A percentile compares a stretch with the other conserved stretches of the same genome.
Conservation (phyloP, 2,329 filamentous ascomycete species). For the Xylariaceae sp. region DNA sequence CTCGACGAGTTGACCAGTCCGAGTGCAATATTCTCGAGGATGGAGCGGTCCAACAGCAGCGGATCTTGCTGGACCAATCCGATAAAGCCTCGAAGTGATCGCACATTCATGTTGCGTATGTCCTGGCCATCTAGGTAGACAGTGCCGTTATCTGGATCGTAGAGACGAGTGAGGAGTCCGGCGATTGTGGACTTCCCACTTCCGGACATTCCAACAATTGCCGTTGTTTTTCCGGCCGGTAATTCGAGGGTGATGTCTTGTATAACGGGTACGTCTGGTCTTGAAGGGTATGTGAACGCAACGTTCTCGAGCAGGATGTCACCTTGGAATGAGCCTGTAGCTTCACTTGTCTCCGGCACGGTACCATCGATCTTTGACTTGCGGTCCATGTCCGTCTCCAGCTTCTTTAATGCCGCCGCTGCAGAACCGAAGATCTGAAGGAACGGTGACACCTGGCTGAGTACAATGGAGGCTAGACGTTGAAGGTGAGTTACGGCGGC, state of each 20-base stretch:
- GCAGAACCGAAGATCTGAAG: constrained; percentile 52
- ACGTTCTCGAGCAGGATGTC: constrained; percentile 29
- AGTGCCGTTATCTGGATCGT: constrained; percentile 44
- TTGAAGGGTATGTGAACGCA: constrained; percentile 30
- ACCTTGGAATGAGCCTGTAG: constrained; percentile 36
- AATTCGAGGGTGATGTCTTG: constrained; percentile 27
- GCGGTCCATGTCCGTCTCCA: constrained; percentile 47
- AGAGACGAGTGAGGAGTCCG: constrained; percentile 47
- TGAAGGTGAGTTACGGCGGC: constrained; percentile 27
- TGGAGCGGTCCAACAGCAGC: constrained; percentile 25
- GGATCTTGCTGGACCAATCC: constrained; percentile 28
- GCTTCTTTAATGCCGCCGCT: constrained; percentile 44
- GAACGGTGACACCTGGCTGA: constrained; percentile 53
- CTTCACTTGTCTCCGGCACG: constrained; percentile 35
- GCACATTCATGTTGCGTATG: constrained; percentile 40
- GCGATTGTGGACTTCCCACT: constrained; percentile 44
- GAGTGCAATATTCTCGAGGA: constrained; percentile 32
- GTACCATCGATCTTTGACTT: constrained; percentile 34
- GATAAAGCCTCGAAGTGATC: constrained; percentile 22
- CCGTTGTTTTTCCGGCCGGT: constrained; percentile 32
- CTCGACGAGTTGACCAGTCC: constrained; percentile 26
- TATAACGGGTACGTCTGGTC: constrained; percentile 28
- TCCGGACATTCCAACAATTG: constrained; percentile 42
- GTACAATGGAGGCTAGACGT: constrained; percentile 42
- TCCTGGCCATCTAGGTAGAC: constrained; percentile 41